Evolutionary conservation across 169 alveolate genomes (phyloP).

Genomic region (Eimeria falciformis): DNA sequence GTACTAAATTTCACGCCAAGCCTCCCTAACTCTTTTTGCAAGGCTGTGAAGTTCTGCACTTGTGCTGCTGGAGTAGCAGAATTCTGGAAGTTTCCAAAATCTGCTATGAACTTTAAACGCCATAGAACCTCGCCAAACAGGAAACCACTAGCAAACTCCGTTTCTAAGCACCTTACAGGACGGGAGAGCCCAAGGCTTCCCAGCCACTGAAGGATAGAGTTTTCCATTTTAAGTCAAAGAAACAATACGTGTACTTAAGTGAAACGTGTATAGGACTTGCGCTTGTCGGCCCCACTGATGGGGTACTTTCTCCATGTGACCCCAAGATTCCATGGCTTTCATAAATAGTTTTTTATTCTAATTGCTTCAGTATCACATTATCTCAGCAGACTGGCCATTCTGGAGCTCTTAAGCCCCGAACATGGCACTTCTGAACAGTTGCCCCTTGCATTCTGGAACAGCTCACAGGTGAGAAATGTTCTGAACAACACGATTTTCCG

Average conservation of each 20-base stretch:
- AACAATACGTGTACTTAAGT: not conserved
- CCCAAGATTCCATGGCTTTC: not conserved
- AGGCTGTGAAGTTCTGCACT: not conserved
- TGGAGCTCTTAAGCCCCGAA: too few species aligned
- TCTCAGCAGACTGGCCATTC: too few species aligned
- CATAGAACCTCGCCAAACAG: constrained; percentile 54
- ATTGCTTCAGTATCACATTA: too few species aligned
- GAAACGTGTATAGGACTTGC: too few species aligned
- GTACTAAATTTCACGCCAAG: constrained; percentile 11
- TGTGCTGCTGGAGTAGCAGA: constrained; percentile 1
- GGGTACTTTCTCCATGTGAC: not conserved
- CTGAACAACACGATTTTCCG: too few species aligned
- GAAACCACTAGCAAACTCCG: constrained; percentile 66
- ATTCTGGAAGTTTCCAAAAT: not conserved
- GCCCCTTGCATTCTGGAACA: too few species aligned
- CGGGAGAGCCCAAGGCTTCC: constrained; percentile 63
- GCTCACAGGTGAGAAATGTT: too few species aligned
- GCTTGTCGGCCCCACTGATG: too few species aligned
- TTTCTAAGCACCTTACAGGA: constrained; percentile 1
- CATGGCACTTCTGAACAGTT: too few species aligned
- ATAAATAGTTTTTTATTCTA: too few species aligned
- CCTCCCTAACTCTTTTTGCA: not conserved
- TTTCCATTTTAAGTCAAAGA: constrained; percentile 27
- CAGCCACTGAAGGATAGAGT: constrained; percentile 36
- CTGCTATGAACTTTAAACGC: constrained; percentile 8